A percentile compares a stretch with the other conserved stretches of the same genome.
phyloP scores from a whole-genome alignment of 371 early-diverging fungal genomes.

The Haplosporangium sp. region DNA sequence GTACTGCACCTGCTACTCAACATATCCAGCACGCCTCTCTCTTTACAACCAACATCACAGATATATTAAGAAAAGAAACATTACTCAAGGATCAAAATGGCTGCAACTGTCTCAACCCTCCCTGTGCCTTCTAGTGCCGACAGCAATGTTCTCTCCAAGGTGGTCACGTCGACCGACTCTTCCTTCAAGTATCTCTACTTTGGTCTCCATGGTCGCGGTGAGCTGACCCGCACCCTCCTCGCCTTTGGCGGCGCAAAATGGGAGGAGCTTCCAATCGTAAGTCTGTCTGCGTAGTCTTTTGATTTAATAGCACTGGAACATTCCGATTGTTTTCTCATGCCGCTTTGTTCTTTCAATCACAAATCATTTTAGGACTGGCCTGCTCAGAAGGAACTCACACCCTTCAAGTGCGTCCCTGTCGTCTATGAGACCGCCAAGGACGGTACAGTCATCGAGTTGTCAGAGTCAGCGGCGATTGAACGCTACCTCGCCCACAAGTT shows the following conservation, averaged over 20 bases:
- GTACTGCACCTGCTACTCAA: neutral
- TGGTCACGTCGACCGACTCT: slow-evolving; percentile 22
- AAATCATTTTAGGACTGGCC: slow-evolving; percentile 51
- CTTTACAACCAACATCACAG: neutral
- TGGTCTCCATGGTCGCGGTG: slow-evolving; percentile 43
- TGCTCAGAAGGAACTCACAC: slow-evolving; percentile 52
- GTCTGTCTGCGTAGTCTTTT: neutral
- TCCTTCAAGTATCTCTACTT: slow-evolving; percentile 49
- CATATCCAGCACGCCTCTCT: neutral
- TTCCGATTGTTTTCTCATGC: no score
- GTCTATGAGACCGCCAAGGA: slow-evolving; percentile 45
- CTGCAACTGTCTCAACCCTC: neutral
- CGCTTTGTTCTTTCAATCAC: no score
- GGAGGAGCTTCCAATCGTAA: slow-evolving; percentile 18
- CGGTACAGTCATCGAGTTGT: slow-evolving; percentile 53
- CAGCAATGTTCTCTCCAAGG: slow-evolving; percentile 21
- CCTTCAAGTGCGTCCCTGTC: slow-evolving; percentile 57
- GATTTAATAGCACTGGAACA: neutral
- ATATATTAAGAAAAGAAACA: neutral
- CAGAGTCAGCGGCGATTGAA: slow-evolving; percentile 59
- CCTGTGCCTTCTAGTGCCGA: slow-evolving; percentile 27
- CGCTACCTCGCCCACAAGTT: slow-evolving; percentile 56
- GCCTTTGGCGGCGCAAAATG: slow-evolving; percentile 23
- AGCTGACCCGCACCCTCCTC: slow-evolving; percentile 34
- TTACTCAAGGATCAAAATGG: slow-evolving; percentile 6